These are phyloP conservation scores for Rhodosporidiobolus odoratus DNA, from an alignment of 768 basidiomycete species.

Conservation along the genomic window DNA sequence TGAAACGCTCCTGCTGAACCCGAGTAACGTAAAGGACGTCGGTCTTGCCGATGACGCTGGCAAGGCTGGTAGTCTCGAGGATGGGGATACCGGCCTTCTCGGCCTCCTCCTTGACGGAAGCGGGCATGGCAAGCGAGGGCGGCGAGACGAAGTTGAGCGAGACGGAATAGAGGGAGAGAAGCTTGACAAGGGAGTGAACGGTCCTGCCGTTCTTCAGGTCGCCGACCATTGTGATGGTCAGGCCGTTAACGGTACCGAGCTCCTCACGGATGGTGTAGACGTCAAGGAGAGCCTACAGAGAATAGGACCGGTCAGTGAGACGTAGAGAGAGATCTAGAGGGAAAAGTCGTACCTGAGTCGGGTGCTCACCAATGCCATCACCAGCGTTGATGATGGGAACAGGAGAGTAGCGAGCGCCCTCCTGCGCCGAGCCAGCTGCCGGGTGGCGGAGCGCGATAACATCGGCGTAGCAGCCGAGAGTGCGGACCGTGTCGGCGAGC, in stretches of 20 bases:
- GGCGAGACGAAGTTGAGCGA: slow-evolving; percentile 95
- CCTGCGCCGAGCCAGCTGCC: slow-evolving; percentile 83
- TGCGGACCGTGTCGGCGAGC: slow-evolving; percentile 85
- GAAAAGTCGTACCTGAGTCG: slow-evolving; percentile 64
- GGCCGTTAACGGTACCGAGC: slow-evolving; percentile 93
- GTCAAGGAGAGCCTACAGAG: slow-evolving; percentile 47
- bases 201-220: slow-evolving; percentile 98
- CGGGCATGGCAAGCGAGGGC: slow-evolving; percentile 77
- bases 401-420: slow-evolving; percentile 92
- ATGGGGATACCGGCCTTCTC: slow-evolving; percentile 76
- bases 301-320: neutral
- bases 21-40: slow-evolving; percentile 97
- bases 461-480: slow-evolving; percentile 89
- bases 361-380: slow-evolving; percentile 95
- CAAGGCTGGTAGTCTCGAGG: slow-evolving; percentile 75
- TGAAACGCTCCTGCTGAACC: slow-evolving; percentile 90
- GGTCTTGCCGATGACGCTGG: slow-evolving; percentile 83
- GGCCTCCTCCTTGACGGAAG: slow-evolving; percentile 72
- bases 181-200: slow-evolving; percentile 87
- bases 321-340: neutral
- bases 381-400: slow-evolving; percentile 96
- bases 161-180: slow-evolving; percentile 85
- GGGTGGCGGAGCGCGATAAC: slow-evolving; percentile 93
- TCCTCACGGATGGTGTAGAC: slow-evolving; percentile 92
- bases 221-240: slow-evolving; percentile 73